phyloP scores from a whole-genome alignment of 345 rosid species.

The Populus euphratica region DNA sequence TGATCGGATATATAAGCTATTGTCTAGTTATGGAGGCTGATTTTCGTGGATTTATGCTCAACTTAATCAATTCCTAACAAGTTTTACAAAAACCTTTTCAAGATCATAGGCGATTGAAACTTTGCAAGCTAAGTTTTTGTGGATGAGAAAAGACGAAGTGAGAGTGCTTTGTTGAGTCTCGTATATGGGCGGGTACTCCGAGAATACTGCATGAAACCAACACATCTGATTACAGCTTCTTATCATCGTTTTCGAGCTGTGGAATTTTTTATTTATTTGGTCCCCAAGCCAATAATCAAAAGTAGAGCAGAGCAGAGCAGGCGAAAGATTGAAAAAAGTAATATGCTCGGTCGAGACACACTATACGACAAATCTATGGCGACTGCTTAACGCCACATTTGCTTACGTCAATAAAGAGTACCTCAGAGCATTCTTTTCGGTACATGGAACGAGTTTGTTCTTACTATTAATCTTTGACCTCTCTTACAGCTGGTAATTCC shows the following conservation, averaged over 20 bases:
- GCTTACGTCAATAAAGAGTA: neutral
- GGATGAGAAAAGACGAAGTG: neutral
- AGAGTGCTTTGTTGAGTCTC: neutral
- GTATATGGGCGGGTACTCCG: neutral
- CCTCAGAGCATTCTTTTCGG: neutral
- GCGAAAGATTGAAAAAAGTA: neutral
- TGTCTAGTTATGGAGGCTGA: too few relatives aligned
- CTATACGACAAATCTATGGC: conserved; percentile 19
- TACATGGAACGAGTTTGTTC: neutral
- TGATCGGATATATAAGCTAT: too few relatives aligned
- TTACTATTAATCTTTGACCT: too few relatives aligned
- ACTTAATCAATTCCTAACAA: too few relatives aligned
- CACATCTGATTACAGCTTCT: neutral
- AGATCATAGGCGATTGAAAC: too few relatives aligned
- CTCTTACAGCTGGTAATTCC: neutral
- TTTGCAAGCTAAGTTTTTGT: neutral
- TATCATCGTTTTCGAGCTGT: neutral
- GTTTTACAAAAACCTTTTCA: too few relatives aligned
- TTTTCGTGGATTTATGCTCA: too few relatives aligned
- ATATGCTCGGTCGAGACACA: neutral
- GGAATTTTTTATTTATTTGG: neutral
- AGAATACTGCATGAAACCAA: neutral
- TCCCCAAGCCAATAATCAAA: neutral
- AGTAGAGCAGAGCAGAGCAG: neutral
- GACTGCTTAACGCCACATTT: conserved; percentile 11